Evolutionary conservation across 257 asterid species (phyloP), one percentile per base, ranked within the genome.

Genomic region (Schizonepeta tenuifolia): DNA sequence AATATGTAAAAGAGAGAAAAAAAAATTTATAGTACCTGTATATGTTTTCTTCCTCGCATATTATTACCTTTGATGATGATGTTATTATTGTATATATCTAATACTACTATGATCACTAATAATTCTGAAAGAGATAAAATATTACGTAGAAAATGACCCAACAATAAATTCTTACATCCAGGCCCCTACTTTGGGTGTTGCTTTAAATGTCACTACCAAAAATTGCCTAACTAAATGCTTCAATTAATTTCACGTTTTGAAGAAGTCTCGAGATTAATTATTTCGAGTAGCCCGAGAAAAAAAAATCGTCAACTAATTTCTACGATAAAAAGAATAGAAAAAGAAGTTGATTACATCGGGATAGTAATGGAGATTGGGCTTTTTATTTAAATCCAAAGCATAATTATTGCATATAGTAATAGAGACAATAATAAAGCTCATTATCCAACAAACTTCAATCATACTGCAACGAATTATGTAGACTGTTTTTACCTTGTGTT

Each of bases 381-480:
- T 0, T 20, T 11, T 17, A 58, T 31, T 50, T 47, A 54, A n/a
- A 66, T 14, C 22, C n/a, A 2, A 55, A 74, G 11, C 60, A 65
- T 55, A 73, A 73, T 38, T 53, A 54, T 22, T 21, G 38, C 57
- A 13, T 70, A 49, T 58, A 46, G 31, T 66, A 28, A 33, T 69
- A 33, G 69, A 44, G 28, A 43, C n/a, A 57, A 58, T 57, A n/a
- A 47, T 7, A 53, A 17, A 43, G 68, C 49, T 56, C 69, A 46
- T 18, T 62, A 62, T 50, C 75, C 47, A 60, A 75, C 70, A 20
- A 61, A 68, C 59, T 60, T 50, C 38, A 40, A 61, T 28, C 41
- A 61, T 38, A 33, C 35, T 56, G 28, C 17, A 67, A 2, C 53
- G 35, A 65, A 18, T 22, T n/a, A 5, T 40, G 22, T 26, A 66